A percentile compares a stretch with the other conserved stretches of the same genome.
These are phyloP conservation scores for Lipomyces orientalis DNA, from an alignment of 805 yeast genomes.

Conservation along the genomic window DNA sequence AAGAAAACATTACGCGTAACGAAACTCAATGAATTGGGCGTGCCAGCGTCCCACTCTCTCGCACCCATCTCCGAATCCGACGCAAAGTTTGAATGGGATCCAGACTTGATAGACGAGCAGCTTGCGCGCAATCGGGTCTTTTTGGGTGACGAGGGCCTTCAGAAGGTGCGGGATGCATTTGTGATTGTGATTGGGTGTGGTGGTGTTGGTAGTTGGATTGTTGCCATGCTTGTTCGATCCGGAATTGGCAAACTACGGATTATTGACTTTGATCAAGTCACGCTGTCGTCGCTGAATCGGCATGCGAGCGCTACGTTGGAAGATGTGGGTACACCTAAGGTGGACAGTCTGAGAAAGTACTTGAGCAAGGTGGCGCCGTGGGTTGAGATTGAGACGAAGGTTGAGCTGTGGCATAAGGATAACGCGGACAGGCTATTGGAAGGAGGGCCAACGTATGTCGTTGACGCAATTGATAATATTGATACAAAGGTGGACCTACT, in stretches of 20 bases:
- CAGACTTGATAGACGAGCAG: conserved; percentile 81
- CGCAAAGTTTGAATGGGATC: conserved; percentile 19
- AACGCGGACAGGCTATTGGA: conserved; percentile 62
- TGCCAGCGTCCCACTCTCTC: conserved; percentile 17
- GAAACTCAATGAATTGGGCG: conserved; percentile 22
- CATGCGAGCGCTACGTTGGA: conserved; percentile 90
- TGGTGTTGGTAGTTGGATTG: conserved; percentile 98
- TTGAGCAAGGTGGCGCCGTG: conserved; percentile 86
- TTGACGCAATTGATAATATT: conserved; percentile 96
- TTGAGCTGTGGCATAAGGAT: conserved; percentile 75
- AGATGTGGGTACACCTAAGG: conserved; percentile 94
- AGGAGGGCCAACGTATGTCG: conserved; percentile 73
- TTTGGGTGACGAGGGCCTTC: conserved; percentile 83
- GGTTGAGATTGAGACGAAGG: conserved; percentile 78
- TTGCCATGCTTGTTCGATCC: conserved; percentile 87
- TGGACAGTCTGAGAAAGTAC: conserved; percentile 74
- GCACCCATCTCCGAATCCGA: conserved; percentile 5
- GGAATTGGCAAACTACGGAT: conserved; percentile 82
- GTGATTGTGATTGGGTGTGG: conserved; percentile 92
- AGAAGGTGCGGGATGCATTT: conserved; percentile 68
- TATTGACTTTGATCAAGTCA: conserved; percentile 95
- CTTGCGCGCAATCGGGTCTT: conserved; percentile 93
- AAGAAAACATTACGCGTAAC: conserved; percentile 10
- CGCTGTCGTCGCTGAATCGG: conserved; percentile 87
- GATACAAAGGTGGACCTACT: conserved; percentile 95